Evolutionary conservation across 1,284 basidiomycete genomes (phyloP), one percentile per base, ranked within the genome.

Genomic region (Meira miltonrushii): DNA sequence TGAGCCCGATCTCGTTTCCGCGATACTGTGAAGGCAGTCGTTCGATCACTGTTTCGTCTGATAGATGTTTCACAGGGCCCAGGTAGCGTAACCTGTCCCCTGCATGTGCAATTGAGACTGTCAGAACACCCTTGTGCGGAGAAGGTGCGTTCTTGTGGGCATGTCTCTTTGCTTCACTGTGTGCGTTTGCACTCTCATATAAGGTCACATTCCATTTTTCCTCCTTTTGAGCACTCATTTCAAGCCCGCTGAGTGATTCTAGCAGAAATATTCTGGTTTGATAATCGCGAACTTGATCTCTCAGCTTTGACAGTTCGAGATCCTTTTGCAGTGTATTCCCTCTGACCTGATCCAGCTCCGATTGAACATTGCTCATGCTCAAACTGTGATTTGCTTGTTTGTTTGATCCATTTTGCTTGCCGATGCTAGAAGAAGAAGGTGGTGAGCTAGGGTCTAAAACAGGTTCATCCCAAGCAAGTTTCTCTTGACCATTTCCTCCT

Each of bases 1-100:
- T 53, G 13, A 53, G 50, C 11, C 50, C 50, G 21, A 53, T 53
- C 25, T 53, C 50, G 6, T 41, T 41, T 25, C 25, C 21, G 9
- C 43, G 43, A 23, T 53, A 53, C 15, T 53, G 50, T 17, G 4
- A 3, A 13, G 50, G 50, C 25, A 53, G 23, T 41, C 37, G 23
- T 19, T 39, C 50, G 12, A 28, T 33, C n/a, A 53, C 5, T 2
- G 23, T 11, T 39, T 13, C 50, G 50, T 53, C 50, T 19, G 38
- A 39, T 4, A 23, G 12, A 19, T 13, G 12, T 15, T 28, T 15
- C n/a, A 38, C 23, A 7, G 28, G n/a, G 23, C 50, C 50, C 15
- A 53, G 15, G 28, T 53, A 53, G 8, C 50, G 50, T 25, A 53
- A 41, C 28, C 17, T 53, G 17, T n/a, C 17, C 2, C 7, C 25